These are phyloP conservation scores for Furcasterigmium furcatum DNA, from an alignment of 2,329 filamentous ascomycete species.

Conservation along the genomic window DNA sequence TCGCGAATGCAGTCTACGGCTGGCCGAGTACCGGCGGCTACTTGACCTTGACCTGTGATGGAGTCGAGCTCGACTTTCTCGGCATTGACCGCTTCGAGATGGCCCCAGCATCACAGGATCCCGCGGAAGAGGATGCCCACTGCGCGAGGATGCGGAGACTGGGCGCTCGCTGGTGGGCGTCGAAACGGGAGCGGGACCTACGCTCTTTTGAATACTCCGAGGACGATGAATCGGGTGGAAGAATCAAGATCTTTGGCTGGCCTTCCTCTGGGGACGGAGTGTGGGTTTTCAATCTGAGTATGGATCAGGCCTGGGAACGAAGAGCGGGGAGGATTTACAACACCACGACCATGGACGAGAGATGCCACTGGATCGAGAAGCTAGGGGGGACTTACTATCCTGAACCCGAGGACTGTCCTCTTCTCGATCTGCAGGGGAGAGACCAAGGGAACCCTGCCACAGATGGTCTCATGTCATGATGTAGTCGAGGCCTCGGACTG, in stretches of 20 bases:
- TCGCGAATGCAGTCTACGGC: no score
- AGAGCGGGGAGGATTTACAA: slow-evolving; percentile 1
- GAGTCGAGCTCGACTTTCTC: no score
- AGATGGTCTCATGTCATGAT: no score
- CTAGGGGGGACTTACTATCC: background rate
- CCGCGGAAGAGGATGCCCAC: no score
- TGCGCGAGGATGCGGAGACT: no score
- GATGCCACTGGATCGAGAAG: background rate
- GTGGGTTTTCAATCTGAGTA: slow-evolving; percentile 1
- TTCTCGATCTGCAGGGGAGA: background rate
- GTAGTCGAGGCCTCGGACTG: no score
- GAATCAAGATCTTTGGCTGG: background rate
- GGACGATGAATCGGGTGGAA: background rate
- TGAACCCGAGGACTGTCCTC: background rate
- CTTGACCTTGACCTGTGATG: no score
- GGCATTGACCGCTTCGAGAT: no score
- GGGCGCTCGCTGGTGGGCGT: background rate
- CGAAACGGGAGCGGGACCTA: background rate
- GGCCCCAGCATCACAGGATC: no score
- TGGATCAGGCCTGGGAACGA: background rate
- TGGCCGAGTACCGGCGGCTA: no score
- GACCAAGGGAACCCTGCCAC: background rate
- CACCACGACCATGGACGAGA: background rate
- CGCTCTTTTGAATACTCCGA: no score
- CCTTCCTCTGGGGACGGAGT: background rate